These are phyloP conservation scores for Phytophthora sojae DNA, from an alignment of 352 stramenopile genomes.

Conservation along the genomic window DNA sequence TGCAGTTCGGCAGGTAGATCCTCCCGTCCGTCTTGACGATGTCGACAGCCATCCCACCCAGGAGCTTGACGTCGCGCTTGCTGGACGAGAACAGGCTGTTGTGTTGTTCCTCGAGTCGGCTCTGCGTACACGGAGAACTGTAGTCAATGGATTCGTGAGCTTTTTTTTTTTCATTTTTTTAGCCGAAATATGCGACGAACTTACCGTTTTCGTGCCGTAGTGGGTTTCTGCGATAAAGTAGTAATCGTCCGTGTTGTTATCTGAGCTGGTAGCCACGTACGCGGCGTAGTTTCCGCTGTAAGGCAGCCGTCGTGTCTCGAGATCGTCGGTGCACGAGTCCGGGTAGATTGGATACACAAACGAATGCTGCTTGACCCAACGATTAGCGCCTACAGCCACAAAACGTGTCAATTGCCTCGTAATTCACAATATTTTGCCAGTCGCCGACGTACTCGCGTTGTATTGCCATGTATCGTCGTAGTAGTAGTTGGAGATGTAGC, in stretches of 20 bases:
- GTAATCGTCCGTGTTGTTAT: constrained; percentile 57
- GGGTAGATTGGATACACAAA: constrained; percentile 94
- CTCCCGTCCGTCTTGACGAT: constrained; percentile 75
- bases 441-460: constrained; percentile 82
- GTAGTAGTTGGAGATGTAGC: constrained; percentile 94
- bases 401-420: neutral
- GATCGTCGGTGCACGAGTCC: constrained; percentile 91
- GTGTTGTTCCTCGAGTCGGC: constrained; percentile 83
- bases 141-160: neutral
- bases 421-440: neutral
- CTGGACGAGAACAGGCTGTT: constrained; percentile 77
- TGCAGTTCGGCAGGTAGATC: constrained; percentile 76
- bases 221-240: constrained; percentile 76
- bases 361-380: constrained; percentile 90
- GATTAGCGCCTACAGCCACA: constrained; percentile 54
- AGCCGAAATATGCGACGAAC: neutral
- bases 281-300: constrained; percentile 80
- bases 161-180: neutral
- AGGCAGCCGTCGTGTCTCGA: constrained; percentile 58
- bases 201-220: constrained; percentile 77
- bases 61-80: constrained; percentile 92
- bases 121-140: constrained; percentile 91
- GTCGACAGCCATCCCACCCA: constrained; percentile 96
- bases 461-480: constrained; percentile 97
- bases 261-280: constrained; percentile 45